Evolutionary conservation across 164 flowering plant species (phyloP).

Genomic region (Nymphaea thermarum): DNA sequence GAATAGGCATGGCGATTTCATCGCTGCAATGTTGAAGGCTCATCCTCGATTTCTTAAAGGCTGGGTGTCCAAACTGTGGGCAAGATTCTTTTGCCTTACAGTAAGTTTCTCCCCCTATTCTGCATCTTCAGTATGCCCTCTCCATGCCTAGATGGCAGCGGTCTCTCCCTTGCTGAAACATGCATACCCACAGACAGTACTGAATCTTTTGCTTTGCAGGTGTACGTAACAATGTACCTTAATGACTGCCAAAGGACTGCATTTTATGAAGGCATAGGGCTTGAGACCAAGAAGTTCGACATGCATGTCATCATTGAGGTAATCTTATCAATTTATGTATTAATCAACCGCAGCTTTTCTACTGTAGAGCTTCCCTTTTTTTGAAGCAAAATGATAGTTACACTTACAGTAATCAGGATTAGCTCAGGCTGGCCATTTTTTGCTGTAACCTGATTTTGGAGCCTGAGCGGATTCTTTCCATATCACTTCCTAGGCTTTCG

Average conservation of each 20-base stretch:
- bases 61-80: conserved; percentile 96
- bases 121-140: neutral
- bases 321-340: conserved; percentile 1
- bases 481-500: too few relatives aligned
- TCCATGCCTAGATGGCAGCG: neutral
- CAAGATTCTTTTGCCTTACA: conserved; percentile 95
- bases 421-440: too few relatives aligned
- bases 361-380: too few relatives aligned
- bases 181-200: neutral
- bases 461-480: too few relatives aligned
- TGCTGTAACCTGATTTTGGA: too few relatives aligned
- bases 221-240: conserved; percentile 95
- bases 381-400: too few relatives aligned
- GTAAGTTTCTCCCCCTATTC: conserved; percentile 24
- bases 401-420: too few relatives aligned
- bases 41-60: conserved; percentile 98
- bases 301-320: conserved; percentile 99
- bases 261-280: conserved; percentile 95
- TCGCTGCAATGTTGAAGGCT: conserved; percentile 95
- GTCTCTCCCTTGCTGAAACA: neutral
- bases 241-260: conserved; percentile 87
- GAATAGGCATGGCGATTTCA: conserved; percentile 98
- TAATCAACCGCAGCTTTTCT: too few relatives aligned
- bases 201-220: conserved; percentile 29
- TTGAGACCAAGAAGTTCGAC: conserved; percentile 92